Conservation (phyloP, 768 basidiomycete species). For the Omphalotus guepiniiformis region DNA sequence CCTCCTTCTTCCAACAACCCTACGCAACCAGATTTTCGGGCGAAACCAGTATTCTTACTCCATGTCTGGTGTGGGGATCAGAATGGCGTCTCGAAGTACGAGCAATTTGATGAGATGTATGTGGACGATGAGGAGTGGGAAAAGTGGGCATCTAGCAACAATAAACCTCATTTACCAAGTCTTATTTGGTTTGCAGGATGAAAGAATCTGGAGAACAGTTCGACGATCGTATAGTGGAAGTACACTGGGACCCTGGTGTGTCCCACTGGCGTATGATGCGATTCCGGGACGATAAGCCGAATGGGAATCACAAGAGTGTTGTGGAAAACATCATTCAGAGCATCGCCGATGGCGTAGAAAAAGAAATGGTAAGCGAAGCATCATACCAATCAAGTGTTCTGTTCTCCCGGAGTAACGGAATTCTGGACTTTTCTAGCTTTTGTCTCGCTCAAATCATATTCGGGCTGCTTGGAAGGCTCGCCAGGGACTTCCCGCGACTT, state of each 20-base stretch:
- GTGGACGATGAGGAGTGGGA: constrained; percentile 94
- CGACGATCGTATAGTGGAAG: constrained; percentile 94
- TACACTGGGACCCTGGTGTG: constrained; percentile 74
- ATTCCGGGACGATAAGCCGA: constrained; percentile 89
- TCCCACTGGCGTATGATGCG: constrained; percentile 87
- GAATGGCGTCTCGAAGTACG: constrained; percentile 54
- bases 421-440: constrained; percentile 45
- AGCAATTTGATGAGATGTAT: constrained; percentile 80
- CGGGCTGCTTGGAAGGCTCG: constrained; percentile 75
- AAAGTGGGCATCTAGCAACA: constrained; percentile 46
- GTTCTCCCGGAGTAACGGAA: constrained; percentile 8
- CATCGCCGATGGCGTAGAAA: constrained; percentile 93
- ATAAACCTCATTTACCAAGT: constrained; percentile 3
- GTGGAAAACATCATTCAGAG: constrained; percentile 88
- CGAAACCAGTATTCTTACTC: constrained; percentile 84
- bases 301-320: constrained; percentile 83
- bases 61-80: constrained; percentile 79
- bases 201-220: constrained; percentile 81
- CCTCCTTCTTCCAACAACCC: constrained; percentile 57
- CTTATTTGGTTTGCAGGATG: constrained; percentile 47
- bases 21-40: constrained; percentile 67
- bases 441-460: constrained; percentile 58
- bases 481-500: constrained; percentile 29
- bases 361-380: constrained; percentile 59
- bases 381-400: background rate